Conservation (phyloP, 1,139 yeast genomes). For the Debaryomyces sp. region DNA sequence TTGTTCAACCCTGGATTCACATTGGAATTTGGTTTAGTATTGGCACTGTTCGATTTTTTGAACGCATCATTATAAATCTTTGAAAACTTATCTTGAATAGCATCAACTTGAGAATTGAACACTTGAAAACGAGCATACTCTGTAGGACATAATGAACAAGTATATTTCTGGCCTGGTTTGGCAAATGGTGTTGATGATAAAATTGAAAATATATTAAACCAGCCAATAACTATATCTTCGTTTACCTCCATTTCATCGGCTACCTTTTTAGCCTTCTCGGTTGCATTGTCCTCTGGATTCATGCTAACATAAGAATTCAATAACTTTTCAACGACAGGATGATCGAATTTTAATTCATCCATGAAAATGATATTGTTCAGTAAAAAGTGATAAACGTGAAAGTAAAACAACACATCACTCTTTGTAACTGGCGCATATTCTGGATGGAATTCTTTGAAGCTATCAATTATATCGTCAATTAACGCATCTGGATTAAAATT, state of each 20-base stretch:
- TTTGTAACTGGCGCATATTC: constrained; percentile 23
- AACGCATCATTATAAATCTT: constrained; percentile 17
- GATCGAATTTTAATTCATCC: constrained; percentile 33
- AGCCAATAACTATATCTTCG: constrained; percentile 24
- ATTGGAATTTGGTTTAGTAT: constrained; percentile 1
- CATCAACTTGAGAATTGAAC: constrained; percentile 12
- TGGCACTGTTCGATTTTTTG: constrained; percentile 5
- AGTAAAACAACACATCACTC: constrained; percentile 31
- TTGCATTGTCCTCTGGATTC: constrained; percentile 13
- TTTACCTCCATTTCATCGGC: constrained; percentile 21
- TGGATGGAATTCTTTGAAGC: constrained; percentile 25
- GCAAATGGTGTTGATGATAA: constrained; percentile 35
- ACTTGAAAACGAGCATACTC: constrained; percentile 23
- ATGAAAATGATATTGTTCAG: constrained; percentile 32
- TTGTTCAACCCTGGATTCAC: constrained; percentile 10
- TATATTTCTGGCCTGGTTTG: constrained; percentile 23
- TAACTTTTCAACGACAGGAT: constrained; percentile 26
- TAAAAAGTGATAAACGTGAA: constrained; percentile 35
- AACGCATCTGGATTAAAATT: constrained; percentile 23
- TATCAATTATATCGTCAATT: constrained; percentile 22
- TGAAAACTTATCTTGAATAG: constrained; percentile 19
- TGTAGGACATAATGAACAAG: constrained; percentile 35
- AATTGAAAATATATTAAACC: constrained; percentile 36
- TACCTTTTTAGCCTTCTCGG: constrained; percentile 9
- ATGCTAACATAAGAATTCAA: constrained; percentile 21